Conservation (phyloP, 805 yeast species). For the Ogataea ganodermae region DNA sequence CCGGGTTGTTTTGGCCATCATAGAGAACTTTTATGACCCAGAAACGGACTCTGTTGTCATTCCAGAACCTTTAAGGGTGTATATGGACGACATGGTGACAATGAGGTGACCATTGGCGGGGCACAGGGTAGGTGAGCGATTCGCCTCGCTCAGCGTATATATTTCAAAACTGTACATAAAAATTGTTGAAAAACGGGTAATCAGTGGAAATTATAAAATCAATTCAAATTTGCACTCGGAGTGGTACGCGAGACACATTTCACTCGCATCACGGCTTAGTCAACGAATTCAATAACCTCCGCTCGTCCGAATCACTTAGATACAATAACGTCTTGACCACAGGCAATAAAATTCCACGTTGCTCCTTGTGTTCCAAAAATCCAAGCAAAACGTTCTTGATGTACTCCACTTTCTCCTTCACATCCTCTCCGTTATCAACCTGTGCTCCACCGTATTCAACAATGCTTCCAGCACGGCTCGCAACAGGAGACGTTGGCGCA, state of each 20-base stretch:
- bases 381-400: slow-evolving; percentile 89
- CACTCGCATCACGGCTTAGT: slow-evolving; percentile 8
- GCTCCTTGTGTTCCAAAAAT: slow-evolving; percentile 90
- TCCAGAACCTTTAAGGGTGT: slow-evolving; percentile 68
- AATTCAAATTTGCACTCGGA: too few species aligned
- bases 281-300: slow-evolving; percentile 62
- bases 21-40: slow-evolving; percentile 80
- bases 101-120: slow-evolving; percentile 21
- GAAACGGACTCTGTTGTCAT: slow-evolving; percentile 52
- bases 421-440: slow-evolving; percentile 26
- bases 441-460: slow-evolving; percentile 4
- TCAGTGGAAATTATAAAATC: too few species aligned
- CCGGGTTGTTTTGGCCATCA: slow-evolving; percentile 81
- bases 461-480: slow-evolving; percentile 25
- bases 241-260: too few species aligned
- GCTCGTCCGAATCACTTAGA: slow-evolving; percentile 70
- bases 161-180: background rate
- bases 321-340: slow-evolving; percentile 77
- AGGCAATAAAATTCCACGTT: slow-evolving; percentile 79
- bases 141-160: background rate
- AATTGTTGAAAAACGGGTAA: too few species aligned
- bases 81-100: slow-evolving; percentile 63
- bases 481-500: slow-evolving; percentile 22
- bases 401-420: slow-evolving; percentile 63
- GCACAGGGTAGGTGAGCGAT: background rate